Evolutionary conservation across 495 filamentous ascomycete species (phyloP).

Genomic region (Trichoderma asperelloides): DNA sequence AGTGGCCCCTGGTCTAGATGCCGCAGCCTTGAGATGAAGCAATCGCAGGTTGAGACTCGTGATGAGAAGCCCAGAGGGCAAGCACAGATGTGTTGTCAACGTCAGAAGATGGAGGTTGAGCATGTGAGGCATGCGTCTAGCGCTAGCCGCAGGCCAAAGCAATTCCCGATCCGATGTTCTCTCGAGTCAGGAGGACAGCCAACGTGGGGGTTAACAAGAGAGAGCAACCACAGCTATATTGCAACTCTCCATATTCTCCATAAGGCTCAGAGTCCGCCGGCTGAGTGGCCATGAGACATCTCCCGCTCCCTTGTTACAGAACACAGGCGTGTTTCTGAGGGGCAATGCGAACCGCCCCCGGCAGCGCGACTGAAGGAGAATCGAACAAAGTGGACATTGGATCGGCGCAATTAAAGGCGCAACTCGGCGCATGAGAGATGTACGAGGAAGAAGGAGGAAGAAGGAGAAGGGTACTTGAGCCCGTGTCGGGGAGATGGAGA

Average conservation of each 20-base stretch:
- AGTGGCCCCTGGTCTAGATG: constrained; percentile 25
- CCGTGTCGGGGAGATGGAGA: background rate
- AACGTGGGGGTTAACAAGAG: background rate
- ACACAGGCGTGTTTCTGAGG: too few species aligned
- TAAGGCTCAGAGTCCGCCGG: background rate
- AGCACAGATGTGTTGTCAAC: background rate
- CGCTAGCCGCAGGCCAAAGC: background rate
- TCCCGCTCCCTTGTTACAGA: too few species aligned
- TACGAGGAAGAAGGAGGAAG: background rate
- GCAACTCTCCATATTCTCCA: too few species aligned
- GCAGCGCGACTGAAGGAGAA: too few species aligned
- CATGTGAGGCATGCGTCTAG: background rate
- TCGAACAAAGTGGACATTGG: background rate
- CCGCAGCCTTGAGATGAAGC: background rate
- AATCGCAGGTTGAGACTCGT: background rate
- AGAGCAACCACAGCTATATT: background rate
- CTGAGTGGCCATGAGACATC: background rate
- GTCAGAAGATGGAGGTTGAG: background rate
- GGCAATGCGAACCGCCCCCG: too few species aligned
- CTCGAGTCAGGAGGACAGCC: background rate
- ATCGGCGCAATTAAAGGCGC: background rate
- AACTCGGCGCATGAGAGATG: background rate
- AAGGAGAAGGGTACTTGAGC: background rate
- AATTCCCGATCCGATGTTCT: background rate
- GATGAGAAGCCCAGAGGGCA: background rate